Base-by-base conservation (phyloP, 495 filamentous ascomycete species). In the Xylaria cubensis region DNA sequence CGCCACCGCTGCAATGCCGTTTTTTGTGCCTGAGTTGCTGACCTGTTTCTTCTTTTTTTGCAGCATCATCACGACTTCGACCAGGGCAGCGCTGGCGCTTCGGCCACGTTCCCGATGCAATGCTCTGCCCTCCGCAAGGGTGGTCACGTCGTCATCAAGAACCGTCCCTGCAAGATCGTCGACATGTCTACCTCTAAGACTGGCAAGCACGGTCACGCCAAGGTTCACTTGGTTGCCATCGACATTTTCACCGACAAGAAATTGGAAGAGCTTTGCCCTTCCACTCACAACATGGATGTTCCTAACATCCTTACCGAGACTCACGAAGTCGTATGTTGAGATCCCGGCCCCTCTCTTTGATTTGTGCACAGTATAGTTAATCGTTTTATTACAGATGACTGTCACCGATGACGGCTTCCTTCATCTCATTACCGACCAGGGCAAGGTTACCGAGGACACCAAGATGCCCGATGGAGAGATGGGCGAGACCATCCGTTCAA, bases 151-250 rank as follows among this genome's bases (percentile, higher is more conserved):
- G 92, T 95, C 79, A 98, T 99, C 86, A 98, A 99, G 90, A 85
- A 87, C 82, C 95, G 96, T 78, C 96, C 96, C 74, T 99, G 96
- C 94, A 98, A 98, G 91, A 99, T 99, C 78, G 93, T 98, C 83
- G 96, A 98, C 80, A 99, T 99, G 96, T 95, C 93, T 73, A 99
- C 96, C 86, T 99, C 96, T 81, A 99, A 99, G 94, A 99, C 96
- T 74, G 96, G 96, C 84, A 99, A 99, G 93, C 96, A 99, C 92
- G 96, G 96, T 84, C 96, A 99, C 92, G 96, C 96, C 84, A 99
- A 99, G 92, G 96, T 98, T 82, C 94, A 99, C 88, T 85, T 99
- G 73, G 91, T 97, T 78, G 96, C 93, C 80, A 90, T 95, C 82
- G 96, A 99, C 82, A 98, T 99, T 88, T 99, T 99, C 89, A 99